phyloP scores from a whole-genome alignment of 768 basidiomycete genomes.

The Strobilomyces confusus region DNA sequence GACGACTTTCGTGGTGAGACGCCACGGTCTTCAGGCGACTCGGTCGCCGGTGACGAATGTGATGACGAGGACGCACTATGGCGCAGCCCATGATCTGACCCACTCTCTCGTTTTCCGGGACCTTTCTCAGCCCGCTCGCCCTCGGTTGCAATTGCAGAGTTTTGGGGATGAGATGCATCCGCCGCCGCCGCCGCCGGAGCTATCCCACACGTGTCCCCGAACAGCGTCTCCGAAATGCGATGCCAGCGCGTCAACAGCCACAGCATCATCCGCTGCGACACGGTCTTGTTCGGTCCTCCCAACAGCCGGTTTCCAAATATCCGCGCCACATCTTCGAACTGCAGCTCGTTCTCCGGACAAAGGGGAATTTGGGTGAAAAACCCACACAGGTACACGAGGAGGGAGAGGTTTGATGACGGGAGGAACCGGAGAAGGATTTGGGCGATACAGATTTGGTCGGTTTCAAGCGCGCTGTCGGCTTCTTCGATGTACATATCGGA shows the following conservation, averaged over 20 bases:
- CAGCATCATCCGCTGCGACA: slow-evolving; percentile 29
- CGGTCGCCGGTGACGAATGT: slow-evolving; percentile 1
- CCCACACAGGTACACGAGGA: slow-evolving; percentile 42
- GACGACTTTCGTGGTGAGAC: slow-evolving; percentile 8
- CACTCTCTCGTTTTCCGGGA: slow-evolving; percentile 8
- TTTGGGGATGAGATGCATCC: neutral
- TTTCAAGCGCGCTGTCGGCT: slow-evolving; percentile 25
- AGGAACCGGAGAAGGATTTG: slow-evolving; percentile 50
- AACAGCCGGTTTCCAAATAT: slow-evolving; percentile 44
- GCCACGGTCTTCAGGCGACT: slow-evolving; percentile 10
- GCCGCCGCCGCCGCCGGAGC: slow-evolving; percentile 12
- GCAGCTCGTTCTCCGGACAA: slow-evolving; percentile 47
- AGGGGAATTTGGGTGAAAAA: slow-evolving; percentile 52
- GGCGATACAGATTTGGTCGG: slow-evolving; percentile 36
- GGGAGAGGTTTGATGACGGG: slow-evolving; percentile 36
- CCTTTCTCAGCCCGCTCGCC: slow-evolving; percentile 15
- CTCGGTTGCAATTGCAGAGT: neutral
- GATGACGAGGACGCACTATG: slow-evolving; percentile 9
- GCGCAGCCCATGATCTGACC: neutral
- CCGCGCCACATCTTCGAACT: slow-evolving; percentile 41
- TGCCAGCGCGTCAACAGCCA: slow-evolving; percentile 32
- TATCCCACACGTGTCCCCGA: slow-evolving; percentile 25
- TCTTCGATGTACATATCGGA: slow-evolving; percentile 17
- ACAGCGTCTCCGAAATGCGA: slow-evolving; percentile 23
- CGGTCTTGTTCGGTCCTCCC: slow-evolving; percentile 28